These are phyloP conservation scores for Adiantum capillusveneris DNA, from an alignment of 75 land plant genomes.

Conservation along the genomic window DNA sequence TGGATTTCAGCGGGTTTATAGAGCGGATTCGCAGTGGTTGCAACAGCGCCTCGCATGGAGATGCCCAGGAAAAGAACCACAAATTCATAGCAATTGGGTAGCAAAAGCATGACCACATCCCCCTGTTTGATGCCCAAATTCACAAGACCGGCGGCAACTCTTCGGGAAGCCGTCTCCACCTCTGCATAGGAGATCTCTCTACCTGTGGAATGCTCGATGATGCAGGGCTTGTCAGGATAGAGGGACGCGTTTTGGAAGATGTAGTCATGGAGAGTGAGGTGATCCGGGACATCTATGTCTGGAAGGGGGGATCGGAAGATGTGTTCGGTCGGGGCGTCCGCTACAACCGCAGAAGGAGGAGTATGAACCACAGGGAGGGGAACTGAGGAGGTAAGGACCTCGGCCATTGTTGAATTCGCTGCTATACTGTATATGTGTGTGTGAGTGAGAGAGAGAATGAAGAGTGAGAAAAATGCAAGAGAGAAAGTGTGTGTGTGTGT, in stretches of 20 bases:
- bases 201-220: constrained; percentile 15
- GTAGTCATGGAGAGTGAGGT: constrained; percentile 43
- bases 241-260: constrained; percentile 3
- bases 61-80: constrained; percentile 59
- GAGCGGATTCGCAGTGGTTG: constrained; percentile 77
- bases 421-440: no score
- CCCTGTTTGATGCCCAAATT: constrained; percentile 35
- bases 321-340: constrained; percentile 1
- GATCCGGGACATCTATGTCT: constrained; percentile 46
- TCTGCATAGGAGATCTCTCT: constrained; percentile 7
- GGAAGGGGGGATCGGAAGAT: constrained; percentile 66
- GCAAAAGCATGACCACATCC: constrained; percentile 67
- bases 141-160: constrained; percentile 43
- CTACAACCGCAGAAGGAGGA: no score
- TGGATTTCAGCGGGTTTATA: constrained; percentile 57
- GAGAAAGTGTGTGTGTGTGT: no score
- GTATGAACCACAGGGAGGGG: no score
- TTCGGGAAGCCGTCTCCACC: constrained; percentile 1
- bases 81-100: constrained; percentile 60
- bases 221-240: constrained; percentile 9
- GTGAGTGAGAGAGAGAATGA: no score
- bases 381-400: no score
- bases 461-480: no score
- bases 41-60: constrained; percentile 38
- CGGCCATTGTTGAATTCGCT: no score